A percentile compares a stretch with the other conserved stretches of the same genome.
Evolutionary conservation across 1,139 yeast species (phyloP).

Genomic region (Suzukiozyma palmioleophila): DNA sequence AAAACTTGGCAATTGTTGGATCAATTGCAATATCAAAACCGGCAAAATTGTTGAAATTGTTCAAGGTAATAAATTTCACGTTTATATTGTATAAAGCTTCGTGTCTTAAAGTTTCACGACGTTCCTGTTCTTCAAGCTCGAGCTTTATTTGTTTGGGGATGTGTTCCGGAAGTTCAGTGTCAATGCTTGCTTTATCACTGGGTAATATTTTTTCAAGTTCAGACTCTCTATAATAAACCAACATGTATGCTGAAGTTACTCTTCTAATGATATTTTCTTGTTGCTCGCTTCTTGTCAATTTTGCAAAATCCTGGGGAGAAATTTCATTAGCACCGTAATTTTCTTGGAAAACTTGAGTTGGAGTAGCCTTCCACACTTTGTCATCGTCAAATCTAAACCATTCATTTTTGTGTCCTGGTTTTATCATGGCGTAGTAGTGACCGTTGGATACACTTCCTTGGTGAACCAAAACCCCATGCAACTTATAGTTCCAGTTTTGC

Average conservation of each 20-base stretch:
- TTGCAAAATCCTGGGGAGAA: slow-evolving; percentile 42
- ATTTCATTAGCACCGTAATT: slow-evolving; percentile 80
- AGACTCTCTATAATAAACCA: slow-evolving; percentile 79
- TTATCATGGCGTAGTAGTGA: slow-evolving; percentile 91
- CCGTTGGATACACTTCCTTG: slow-evolving; percentile 96
- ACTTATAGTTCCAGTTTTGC: slow-evolving; percentile 70
- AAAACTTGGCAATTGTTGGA: slow-evolving; percentile 39
- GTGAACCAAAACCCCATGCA: slow-evolving; percentile 94
- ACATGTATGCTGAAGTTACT: slow-evolving; percentile 94
- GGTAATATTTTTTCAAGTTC: slow-evolving; percentile 57
- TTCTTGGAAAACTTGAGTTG: slow-evolving; percentile 82
- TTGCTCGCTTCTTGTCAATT: slow-evolving; percentile 54
- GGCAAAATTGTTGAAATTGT: slow-evolving; percentile 52
- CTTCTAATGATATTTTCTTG: slow-evolving; percentile 64
- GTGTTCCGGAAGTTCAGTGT: slow-evolving; percentile 56
- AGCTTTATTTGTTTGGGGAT: slow-evolving; percentile 60
- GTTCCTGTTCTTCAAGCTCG: slow-evolving; percentile 55
- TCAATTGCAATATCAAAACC: slow-evolving; percentile 81
- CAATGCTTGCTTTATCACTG: slow-evolving; percentile 42
- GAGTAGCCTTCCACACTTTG: slow-evolving; percentile 82
- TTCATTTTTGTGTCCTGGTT: slow-evolving; percentile 59
- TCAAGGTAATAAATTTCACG: slow-evolving; percentile 50
- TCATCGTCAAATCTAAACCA: slow-evolving; percentile 98
- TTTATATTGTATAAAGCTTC: slow-evolving; percentile 75
- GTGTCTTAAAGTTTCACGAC: slow-evolving; percentile 60